Base-by-base conservation (phyloP, 164 flowering plant species). In the Magnolia changhungtana region DNA sequence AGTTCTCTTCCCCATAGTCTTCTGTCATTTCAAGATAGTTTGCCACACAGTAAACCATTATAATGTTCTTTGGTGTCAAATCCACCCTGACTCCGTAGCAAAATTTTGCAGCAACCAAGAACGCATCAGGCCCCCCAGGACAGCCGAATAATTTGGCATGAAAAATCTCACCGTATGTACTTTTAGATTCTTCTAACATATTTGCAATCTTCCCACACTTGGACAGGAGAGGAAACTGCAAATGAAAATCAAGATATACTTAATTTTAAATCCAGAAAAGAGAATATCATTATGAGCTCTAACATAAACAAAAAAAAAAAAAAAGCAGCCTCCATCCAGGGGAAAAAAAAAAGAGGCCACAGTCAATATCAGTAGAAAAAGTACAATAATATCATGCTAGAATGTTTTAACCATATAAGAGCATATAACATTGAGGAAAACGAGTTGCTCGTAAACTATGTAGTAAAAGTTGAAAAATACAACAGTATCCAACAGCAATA, bases 21-120 rank as follows among this genome's bases (percentile, higher is more conserved):
- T 93, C 93, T 14, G 91, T 87, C 97, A 96, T 96, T 80, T 88
- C 87, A 19, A 96, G 94, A 80, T 85, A 90, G 82, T 92, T 90
- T 76, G 97, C 95, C 10, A 89, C 96, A 83, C 97, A 92, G 69
- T 87, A 89, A 8, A 92, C 76, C 77, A 75, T 71, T 37, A 85
- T 89, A 49, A 91, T 80, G 84, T 91, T 94, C 76, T 83, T 88
- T 27, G 99, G 78, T 3, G 95, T 87, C 80, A 94, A 81, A 71
- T 91, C 96, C 75, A 89, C 74, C 20, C 88, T 81, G 19, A 79
- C 61, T 7, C 93, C 90, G 78, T 96, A 96, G 85, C 98, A 96
- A 82, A 91, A 96, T 77, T 88, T 92, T 71, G 80, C 95, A 2
- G 80, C 84, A n/a, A 86, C 49, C 72, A 92, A 81, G 81, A 94